Percentiles rank a stretch among this genome's conserved stretches.
These are phyloP conservation scores for Phylloporus rhodoxanthus DNA, from an alignment of 768 basidiomycete species.

Conservation along the genomic window DNA sequence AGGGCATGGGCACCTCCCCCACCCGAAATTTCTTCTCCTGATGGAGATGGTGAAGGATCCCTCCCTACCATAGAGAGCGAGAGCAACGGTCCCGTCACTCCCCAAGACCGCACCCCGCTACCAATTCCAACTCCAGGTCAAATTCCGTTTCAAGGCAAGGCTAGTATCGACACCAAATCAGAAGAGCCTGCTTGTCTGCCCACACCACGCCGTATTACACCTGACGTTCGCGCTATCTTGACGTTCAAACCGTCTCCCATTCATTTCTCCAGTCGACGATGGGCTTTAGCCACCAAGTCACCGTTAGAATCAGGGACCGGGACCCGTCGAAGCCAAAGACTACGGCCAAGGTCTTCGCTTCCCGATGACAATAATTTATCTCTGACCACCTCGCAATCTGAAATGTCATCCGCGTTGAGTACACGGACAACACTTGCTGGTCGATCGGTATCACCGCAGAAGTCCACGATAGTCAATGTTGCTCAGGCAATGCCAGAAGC, in stretches of 20 bases:
- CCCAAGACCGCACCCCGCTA: conserved; percentile 45
- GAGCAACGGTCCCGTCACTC: conserved; percentile 48
- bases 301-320: conserved; percentile 30
- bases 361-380: conserved; percentile 30
- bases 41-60: conserved; percentile 27
- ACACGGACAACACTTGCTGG: conserved; percentile 28
- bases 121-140: conserved; percentile 34
- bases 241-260: conserved; percentile 60
- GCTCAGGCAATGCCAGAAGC: conserved; percentile 23
- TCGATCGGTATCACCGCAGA: conserved; percentile 32
- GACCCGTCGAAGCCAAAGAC: conserved; percentile 32
- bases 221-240: conserved; percentile 36
- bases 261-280: conserved; percentile 56
- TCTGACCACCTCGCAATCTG: conserved; percentile 21
- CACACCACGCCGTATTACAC: conserved; percentile 18
- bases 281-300: conserved; percentile 42
- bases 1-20: conserved; percentile 49
- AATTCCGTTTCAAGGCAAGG: conserved; percentile 19
- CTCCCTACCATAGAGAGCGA: conserved; percentile 42
- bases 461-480: conserved; percentile 19
- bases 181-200: conserved; percentile 20
- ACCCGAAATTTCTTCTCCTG: conserved; percentile 32
- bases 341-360: conserved; percentile 28
- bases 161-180: conserved; percentile 13
- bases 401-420: conserved; percentile 25